A percentile compares a stretch with the other conserved stretches of the same genome.
phyloP scores from a whole-genome alignment of 805 yeast genomes.

The Schizosaccharomyces lindneri region DNA sequence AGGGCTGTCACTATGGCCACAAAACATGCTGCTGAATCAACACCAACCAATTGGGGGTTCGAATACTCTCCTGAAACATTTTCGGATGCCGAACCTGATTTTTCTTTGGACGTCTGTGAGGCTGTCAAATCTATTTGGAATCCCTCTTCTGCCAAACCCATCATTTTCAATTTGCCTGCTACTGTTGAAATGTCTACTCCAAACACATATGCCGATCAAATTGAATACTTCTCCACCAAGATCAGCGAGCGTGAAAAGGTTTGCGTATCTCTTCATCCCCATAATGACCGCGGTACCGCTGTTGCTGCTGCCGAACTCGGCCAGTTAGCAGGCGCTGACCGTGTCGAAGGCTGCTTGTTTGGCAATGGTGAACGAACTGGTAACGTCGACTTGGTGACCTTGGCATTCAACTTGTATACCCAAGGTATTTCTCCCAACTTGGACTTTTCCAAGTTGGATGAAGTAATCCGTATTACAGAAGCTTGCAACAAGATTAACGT shows the following conservation, averaged over 20 bases:
- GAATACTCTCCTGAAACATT: slow-evolving; percentile 68
- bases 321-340: slow-evolving; percentile 64
- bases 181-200: slow-evolving; percentile 68
- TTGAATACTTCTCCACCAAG: slow-evolving; percentile 41
- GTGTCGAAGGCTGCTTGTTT: slow-evolving; percentile 65
- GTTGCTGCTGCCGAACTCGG: slow-evolving; percentile 77
- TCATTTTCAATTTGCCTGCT: slow-evolving; percentile 62
- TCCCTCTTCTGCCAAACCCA: slow-evolving; percentile 38
- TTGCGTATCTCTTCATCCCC: slow-evolving; percentile 57
- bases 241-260: slow-evolving; percentile 43
- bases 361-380: slow-evolving; percentile 82
- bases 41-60: slow-evolving; percentile 40
- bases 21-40: slow-evolving; percentile 33
- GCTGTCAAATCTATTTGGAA: slow-evolving; percentile 56
- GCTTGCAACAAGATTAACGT: slow-evolving; percentile 62
- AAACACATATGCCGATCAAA: slow-evolving; percentile 62
- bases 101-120: slow-evolving; percentile 39
- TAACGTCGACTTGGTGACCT: slow-evolving; percentile 56
- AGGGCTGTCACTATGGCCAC: slow-evolving; percentile 39
- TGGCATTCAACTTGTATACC: slow-evolving; percentile 53
- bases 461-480: slow-evolving; percentile 49
- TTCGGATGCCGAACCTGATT: slow-evolving; percentile 43
- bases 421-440: slow-evolving; percentile 51
- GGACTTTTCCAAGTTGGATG: slow-evolving; percentile 42
- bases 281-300: slow-evolving; percentile 68